A percentile compares a stretch with the other conserved stretches of the same genome.
Evolutionary conservation across 176 grass and related monocot genomes (phyloP).

Genomic region (Oropetium thomaeum): DNA sequence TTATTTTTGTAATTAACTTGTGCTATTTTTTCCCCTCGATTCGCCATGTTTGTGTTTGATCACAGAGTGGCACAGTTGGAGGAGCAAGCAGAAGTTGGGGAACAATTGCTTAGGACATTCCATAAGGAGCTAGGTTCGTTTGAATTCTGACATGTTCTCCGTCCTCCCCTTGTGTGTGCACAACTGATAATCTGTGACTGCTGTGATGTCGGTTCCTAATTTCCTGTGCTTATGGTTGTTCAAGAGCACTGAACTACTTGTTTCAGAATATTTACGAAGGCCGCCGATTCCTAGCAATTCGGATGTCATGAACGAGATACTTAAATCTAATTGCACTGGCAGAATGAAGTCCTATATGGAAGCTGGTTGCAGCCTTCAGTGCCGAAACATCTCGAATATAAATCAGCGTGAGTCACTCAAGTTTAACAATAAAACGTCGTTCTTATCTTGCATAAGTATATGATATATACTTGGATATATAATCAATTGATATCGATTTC

Average conservation of each 20-base stretch:
- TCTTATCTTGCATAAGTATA: neutral
- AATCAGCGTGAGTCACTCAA: slow-evolving; percentile 51
- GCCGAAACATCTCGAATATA: slow-evolving; percentile 50
- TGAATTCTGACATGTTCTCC: neutral
- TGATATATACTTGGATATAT: too few species aligned
- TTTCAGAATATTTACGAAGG: slow-evolving; percentile 50
- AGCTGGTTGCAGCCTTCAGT: slow-evolving; percentile 43
- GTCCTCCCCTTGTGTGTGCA: neutral
- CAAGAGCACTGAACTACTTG: neutral
- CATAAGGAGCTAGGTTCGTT: slow-evolving; percentile 48
- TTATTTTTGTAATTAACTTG: too few species aligned
- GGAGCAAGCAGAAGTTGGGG: slow-evolving; percentile 54
- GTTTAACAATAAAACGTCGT: neutral
- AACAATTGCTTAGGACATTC: slow-evolving; percentile 51
- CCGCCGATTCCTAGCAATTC: slow-evolving; percentile 33
- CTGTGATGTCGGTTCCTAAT: neutral
- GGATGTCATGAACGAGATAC: slow-evolving; percentile 33
- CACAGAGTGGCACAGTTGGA: slow-evolving; percentile 50
- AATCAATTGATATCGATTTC: slow-evolving; percentile 5
- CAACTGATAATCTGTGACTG: neutral
- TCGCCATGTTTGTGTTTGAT: neutral
- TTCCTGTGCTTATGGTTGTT: neutral
- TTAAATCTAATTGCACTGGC: slow-evolving; percentile 55
- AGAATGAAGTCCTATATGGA: slow-evolving; percentile 66
- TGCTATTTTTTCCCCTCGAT: too few species aligned